These are phyloP conservation scores for Marsdenia floribunda DNA, from an alignment of 257 asterid genomes.

Conservation along the genomic window DNA sequence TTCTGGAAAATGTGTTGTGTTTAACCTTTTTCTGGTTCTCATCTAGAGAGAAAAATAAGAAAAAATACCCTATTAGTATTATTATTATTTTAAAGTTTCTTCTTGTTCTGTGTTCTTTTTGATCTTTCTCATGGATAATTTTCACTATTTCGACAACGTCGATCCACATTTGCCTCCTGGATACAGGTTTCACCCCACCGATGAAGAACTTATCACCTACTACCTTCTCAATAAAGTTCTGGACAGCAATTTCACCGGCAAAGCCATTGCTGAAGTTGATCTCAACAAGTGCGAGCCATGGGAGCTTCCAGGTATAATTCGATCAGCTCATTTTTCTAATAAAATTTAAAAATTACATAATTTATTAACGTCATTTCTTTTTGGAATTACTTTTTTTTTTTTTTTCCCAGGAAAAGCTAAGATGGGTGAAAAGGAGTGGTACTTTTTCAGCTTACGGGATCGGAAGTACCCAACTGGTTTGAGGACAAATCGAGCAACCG, in stretches of 20 bases:
- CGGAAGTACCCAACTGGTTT: slow-evolving; percentile 85
- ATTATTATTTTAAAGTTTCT: too few species aligned
- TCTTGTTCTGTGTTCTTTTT: too few species aligned
- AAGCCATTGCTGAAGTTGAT: slow-evolving; percentile 86
- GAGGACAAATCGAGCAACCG: slow-evolving; percentile 90
- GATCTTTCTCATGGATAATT: slow-evolving; percentile 38
- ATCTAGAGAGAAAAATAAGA: too few species aligned
- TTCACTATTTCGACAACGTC: slow-evolving; percentile 28
- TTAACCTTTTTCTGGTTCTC: too few species aligned
- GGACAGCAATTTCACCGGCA: slow-evolving; percentile 46
- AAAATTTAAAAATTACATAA: too few species aligned
- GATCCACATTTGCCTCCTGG: slow-evolving; percentile 74
- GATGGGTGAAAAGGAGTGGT: slow-evolving; percentile 97
- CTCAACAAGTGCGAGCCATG: slow-evolving; percentile 95
- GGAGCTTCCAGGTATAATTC: slow-evolving; percentile 75
- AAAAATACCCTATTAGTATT: too few species aligned
- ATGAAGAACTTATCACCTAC: slow-evolving; percentile 80
- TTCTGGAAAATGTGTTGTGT: too few species aligned
- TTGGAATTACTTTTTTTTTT: too few species aligned
- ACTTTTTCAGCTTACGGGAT: slow-evolving; percentile 80
- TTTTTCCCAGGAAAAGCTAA: slow-evolving; percentile 48
- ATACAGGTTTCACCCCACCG: slow-evolving; percentile 83
- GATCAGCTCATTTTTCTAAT: too few species aligned
- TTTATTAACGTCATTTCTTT: too few species aligned
- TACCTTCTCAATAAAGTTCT: slow-evolving; percentile 78